These are phyloP conservation scores for Monilinia fructicola DNA, from an alignment of 2,329 filamentous ascomycete genomes.

Conservation along the genomic window DNA sequence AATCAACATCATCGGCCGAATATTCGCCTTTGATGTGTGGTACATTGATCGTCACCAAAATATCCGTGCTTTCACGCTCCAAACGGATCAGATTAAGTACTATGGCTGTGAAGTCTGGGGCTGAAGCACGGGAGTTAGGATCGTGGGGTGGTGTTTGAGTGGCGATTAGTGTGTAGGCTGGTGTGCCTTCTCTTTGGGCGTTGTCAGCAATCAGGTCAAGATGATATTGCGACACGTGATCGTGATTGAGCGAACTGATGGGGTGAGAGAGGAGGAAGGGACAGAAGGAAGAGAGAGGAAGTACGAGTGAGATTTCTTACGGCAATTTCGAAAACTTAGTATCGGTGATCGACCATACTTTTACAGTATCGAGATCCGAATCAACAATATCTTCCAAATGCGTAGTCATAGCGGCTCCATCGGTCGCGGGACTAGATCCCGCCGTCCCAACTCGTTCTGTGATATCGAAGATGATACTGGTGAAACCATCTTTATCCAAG, in stretches of 20 bases:
- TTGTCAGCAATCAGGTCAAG: background rate
- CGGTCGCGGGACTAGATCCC: slow-evolving; percentile 56
- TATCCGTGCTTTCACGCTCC: slow-evolving; percentile 71
- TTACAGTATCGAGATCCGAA: slow-evolving; percentile 60
- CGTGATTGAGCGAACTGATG: background rate
- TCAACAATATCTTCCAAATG: slow-evolving; percentile 70
- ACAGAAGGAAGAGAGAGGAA: background rate
- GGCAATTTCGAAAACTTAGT: slow-evolving; percentile 56
- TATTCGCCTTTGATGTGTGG: slow-evolving; percentile 78
- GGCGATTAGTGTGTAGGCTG: slow-evolving; percentile 69
- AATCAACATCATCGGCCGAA: slow-evolving; percentile 68
- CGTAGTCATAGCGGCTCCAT: slow-evolving; percentile 68
- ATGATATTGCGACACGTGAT: slow-evolving; percentile 26
- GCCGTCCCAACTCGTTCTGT: slow-evolving; percentile 70
- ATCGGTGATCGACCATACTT: slow-evolving; percentile 65
- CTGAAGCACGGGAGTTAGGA: slow-evolving; percentile 39
- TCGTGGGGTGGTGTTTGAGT: slow-evolving; percentile 53
- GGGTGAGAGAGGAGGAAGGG: slow-evolving; percentile 18
- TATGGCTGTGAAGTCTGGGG: slow-evolving; percentile 65
- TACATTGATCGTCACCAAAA: slow-evolving; percentile 84
- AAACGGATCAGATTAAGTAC: slow-evolving; percentile 76
- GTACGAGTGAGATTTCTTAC: slow-evolving; percentile 29
- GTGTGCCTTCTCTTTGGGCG: slow-evolving; percentile 48
- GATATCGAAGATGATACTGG: slow-evolving; percentile 87
- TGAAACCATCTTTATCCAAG: slow-evolving; percentile 79